Evolutionary conservation across 2,329 filamentous ascomycete genomes (phyloP), one percentile per base, ranked within the genome.

Genomic region (Aspergillus sp.): DNA sequence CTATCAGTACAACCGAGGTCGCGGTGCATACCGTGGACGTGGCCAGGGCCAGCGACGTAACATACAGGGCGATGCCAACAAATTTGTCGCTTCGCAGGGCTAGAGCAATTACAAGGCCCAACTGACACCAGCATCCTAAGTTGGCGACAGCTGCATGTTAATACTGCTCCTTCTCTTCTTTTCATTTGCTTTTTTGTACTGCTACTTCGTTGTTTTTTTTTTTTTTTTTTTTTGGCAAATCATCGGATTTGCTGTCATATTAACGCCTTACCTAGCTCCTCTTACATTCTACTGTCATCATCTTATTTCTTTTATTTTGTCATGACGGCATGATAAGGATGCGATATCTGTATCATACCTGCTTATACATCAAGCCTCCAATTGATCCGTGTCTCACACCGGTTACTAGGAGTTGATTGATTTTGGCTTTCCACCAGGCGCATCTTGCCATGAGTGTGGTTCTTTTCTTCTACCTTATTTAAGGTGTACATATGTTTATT

Each of bases 11-110:
- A 59, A 60, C 47, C 63, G 68, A 39, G 68, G 66, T 30, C 65
- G 71, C 30, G 70, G 70, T 41, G 64, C 65, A 41, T 71, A 71
- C 50, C 70, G 71, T 48, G 70, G 70, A 33, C 69, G 70, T 48
- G 70, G 72, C 39, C 69, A 72, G 50, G 68, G 67, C 46, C 69
- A 66, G 45, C 72, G 71, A 30, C 64, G 64, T 50, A 68, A 64
- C 44, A 58, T 65, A 12, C 61, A 63, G 12, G 59, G 57, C 45
- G 67, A 70, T 30, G 49, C 53, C 45, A 60, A 62, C 49, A 62
- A 58, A 47, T 57, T 58, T 25, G 53, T 58, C 38, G 45, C 57
- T 44, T 47, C 58, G 37, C 58, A 64, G 43, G 53, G 57, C 41
- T 65, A 65, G 35, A 52, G 59, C 30, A 53, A 51, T 37, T 54